Conservation (phyloP, 257 asterid genomes). For the Solanum microdontum region DNA sequence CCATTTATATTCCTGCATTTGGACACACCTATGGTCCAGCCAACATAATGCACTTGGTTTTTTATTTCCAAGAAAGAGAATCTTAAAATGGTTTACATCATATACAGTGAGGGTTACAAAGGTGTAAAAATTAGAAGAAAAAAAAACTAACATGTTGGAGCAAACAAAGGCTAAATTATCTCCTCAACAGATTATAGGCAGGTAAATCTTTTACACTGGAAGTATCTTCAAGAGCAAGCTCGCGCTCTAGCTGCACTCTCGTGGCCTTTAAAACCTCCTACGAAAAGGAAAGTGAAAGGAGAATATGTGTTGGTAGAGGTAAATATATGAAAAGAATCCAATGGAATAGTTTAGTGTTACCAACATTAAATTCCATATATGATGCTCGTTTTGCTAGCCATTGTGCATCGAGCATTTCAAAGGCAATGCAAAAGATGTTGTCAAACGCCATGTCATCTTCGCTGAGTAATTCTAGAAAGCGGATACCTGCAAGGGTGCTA, state of each 20-base stretch:
- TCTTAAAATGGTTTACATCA: neutral
- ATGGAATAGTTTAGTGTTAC: neutral
- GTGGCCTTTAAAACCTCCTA: constrained; percentile 85
- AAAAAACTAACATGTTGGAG: neutral
- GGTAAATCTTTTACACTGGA: constrained; percentile 59
- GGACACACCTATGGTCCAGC: neutral
- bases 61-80: neutral
- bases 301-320: neutral
- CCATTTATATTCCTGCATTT: neutral
- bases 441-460: constrained; percentile 88
- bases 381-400: constrained; percentile 94
- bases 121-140: neutral
- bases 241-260: constrained; percentile 75
- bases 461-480: constrained; percentile 53
- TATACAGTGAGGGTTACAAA: neutral
- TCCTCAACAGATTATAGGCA: constrained; percentile 48
- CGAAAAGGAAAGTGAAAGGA: neutral
- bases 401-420: constrained; percentile 79
- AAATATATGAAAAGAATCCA: neutral
- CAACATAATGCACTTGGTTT: neutral
- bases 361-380: constrained; percentile 89
- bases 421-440: constrained; percentile 77
- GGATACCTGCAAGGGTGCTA: constrained; percentile 49
- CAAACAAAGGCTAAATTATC: constrained; percentile 7
- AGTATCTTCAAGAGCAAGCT: constrained; percentile 62